Conservation (phyloP, 176 grass and related monocot genomes). For the Oryza meridionalis region DNA sequence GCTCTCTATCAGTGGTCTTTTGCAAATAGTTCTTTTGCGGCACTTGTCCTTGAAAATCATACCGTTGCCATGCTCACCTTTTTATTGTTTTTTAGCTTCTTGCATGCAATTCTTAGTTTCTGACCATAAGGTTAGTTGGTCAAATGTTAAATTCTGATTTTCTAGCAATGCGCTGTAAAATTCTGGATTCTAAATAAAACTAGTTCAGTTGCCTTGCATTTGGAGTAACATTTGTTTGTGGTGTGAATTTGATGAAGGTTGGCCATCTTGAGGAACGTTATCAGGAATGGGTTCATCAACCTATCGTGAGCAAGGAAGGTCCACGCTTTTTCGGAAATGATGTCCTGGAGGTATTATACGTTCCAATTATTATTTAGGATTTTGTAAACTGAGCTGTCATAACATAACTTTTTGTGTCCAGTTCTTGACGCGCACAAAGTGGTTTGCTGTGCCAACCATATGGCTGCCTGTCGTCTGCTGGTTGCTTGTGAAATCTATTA, state of each 20-base stretch:
- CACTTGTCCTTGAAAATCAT: not conserved
- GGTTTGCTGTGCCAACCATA: slow-evolving; percentile 84
- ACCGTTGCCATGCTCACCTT: not conserved
- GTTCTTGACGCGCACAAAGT: slow-evolving; percentile 89
- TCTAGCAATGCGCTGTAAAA: not conserved
- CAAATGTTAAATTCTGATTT: not conserved
- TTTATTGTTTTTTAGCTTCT: not conserved
- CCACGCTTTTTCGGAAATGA: slow-evolving; percentile 76
- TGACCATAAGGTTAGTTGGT: not conserved
- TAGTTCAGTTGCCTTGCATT: not conserved
- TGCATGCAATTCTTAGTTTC: not conserved
- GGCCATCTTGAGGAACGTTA: slow-evolving; percentile 84
- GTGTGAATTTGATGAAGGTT: slow-evolving; percentile 55
- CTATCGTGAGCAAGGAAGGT: slow-evolving; percentile 92
- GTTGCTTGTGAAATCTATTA: slow-evolving; percentile 51
- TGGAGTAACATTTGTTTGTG: not conserved
- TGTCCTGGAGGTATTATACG: slow-evolving; percentile 64
- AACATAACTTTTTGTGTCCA: slow-evolving; percentile 10
- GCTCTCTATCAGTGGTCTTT: not conserved
- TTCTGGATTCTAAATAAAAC: not conserved
- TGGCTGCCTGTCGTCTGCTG: slow-evolving; percentile 92
- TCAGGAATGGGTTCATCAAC: slow-evolving; percentile 97
- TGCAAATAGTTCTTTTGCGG: not conserved
- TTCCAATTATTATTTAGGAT: not conserved
- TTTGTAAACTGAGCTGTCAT: slow-evolving; percentile 8